phyloP scores from a whole-genome alignment of 1,284 basidiomycete genomes.

The Ustilago esculenta region DNA sequence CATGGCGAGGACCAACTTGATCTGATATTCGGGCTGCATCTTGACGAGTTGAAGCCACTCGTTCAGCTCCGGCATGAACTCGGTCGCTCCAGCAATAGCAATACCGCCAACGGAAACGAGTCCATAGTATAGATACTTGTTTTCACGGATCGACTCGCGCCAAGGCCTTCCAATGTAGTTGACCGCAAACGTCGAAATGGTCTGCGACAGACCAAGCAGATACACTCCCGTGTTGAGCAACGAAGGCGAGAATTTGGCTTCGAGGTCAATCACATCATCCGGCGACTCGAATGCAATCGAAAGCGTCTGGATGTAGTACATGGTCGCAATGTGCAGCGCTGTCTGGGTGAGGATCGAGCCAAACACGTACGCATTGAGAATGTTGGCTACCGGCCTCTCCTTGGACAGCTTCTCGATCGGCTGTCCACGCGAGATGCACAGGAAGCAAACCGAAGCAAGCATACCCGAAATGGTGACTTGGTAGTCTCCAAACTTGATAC shows the following conservation, averaged over 20 bases:
- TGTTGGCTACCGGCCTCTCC: conserved; percentile 62
- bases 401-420: conserved; percentile 61
- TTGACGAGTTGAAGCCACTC: conserved; percentile 96
- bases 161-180: conserved; percentile 66
- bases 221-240: conserved; percentile 66
- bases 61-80: conserved; percentile 94
- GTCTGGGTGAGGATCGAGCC: conserved; percentile 63
- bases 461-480: conserved; percentile 64
- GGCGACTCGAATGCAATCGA: conserved; percentile 50
- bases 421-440: conserved; percentile 64
- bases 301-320: conserved; percentile 60
- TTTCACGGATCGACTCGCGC: conserved; percentile 60
- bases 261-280: conserved; percentile 59
- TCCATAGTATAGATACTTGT: conserved; percentile 63
- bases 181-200: conserved; percentile 65
- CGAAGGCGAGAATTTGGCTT: conserved; percentile 63
- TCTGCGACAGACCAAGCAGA: conserved; percentile 61
- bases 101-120: conserved; percentile 57
- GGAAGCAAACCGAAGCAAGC: conserved; percentile 62
- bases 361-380: conserved; percentile 63
- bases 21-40: conserved; percentile 77
- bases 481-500: conserved; percentile 66
- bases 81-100: conserved; percentile 67
- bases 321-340: conserved; percentile 60
- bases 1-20: conserved; percentile 73